Percentiles rank a stretch among this genome's conserved stretches.
phyloP scores from a whole-genome alignment of 768 basidiomycete genomes.

The Lactarius tabidus region DNA sequence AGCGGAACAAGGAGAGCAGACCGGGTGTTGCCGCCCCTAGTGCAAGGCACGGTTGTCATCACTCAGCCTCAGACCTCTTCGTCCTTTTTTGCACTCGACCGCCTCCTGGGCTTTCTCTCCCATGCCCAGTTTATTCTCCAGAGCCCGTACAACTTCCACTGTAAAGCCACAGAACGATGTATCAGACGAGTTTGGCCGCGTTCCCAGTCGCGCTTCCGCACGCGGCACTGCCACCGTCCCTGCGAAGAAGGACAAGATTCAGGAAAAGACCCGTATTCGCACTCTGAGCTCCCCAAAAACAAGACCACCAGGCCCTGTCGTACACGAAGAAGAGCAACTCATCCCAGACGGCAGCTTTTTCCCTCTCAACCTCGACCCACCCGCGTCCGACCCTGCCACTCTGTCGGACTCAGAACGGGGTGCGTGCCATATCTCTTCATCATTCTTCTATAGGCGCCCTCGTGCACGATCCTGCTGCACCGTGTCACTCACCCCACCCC shows the following conservation, averaged over 20 bases:
- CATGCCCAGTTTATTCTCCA: conserved; percentile 75
- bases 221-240: conserved; percentile 31
- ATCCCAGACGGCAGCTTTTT: conserved; percentile 37
- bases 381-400: conserved; percentile 20
- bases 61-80: not conserved
- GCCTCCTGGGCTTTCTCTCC: conserved; percentile 28
- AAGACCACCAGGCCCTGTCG: conserved; percentile 35
- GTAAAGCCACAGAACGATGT: conserved; percentile 32
- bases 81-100: conserved; percentile 2
- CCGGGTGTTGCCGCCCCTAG: not conserved
- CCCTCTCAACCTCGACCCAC: conserved; percentile 34
- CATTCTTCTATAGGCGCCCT: not conserved
- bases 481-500: not conserved
- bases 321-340: conserved; percentile 32
- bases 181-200: conserved; percentile 65
- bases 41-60: conserved; percentile 1
- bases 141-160: conserved; percentile 59
- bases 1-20: too few relatives aligned
- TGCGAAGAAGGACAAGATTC: conserved; percentile 37
- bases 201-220: conserved; percentile 44
- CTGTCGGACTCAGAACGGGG: conserved; percentile 23
- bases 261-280: conserved; percentile 42
- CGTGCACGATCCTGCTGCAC: not conserved
- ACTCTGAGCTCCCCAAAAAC: conserved; percentile 40
- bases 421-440: conserved; percentile 2